Percentiles rank a stretch among this genome's conserved stretches.
Conservation (phyloP, 768 basidiomycete genomes). For the Hysterangium stoloniferum region DNA sequence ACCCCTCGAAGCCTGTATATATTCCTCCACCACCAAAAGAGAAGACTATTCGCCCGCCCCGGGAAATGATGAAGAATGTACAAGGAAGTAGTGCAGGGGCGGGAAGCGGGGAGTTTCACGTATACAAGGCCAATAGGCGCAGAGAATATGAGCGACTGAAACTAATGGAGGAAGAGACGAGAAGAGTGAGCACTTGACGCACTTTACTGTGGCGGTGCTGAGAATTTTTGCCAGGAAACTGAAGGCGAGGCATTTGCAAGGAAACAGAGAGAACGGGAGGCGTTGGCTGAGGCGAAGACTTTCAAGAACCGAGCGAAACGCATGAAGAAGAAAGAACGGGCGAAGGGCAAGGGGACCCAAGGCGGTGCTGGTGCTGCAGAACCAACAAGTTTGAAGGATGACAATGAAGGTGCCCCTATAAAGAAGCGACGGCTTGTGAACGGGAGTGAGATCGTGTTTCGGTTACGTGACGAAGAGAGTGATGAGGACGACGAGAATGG, state of each 20-base stretch:
- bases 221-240: constrained; percentile 45
- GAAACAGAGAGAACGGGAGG: constrained; percentile 64
- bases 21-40: constrained; percentile 78
- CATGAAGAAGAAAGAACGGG: constrained; percentile 81
- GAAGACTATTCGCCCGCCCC: constrained; percentile 69
- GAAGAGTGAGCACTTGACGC: constrained; percentile 47
- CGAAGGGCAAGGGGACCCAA: constrained; percentile 38
- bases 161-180: constrained; percentile 75
- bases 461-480: constrained; percentile 42
- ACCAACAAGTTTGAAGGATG: background rate
- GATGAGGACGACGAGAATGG: constrained; percentile 26
- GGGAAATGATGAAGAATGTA: constrained; percentile 99
- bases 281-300: constrained; percentile 75
- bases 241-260: constrained; percentile 67
- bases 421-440: constrained; percentile 81
- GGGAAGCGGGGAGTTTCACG: constrained; percentile 96
- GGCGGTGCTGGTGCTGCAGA: constrained; percentile 19
- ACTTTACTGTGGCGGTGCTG: background rate
- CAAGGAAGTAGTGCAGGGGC: constrained; percentile 97
- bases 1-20: constrained; percentile 76
- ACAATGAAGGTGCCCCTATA: constrained; percentile 33
- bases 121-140: constrained; percentile 91
- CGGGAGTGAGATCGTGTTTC: constrained; percentile 62
- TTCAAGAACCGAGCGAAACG: constrained; percentile 92
- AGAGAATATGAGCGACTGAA: constrained; percentile 94